Conservation (phyloP, 768 basidiomycete species). For the Nidularia sp. region DNA sequence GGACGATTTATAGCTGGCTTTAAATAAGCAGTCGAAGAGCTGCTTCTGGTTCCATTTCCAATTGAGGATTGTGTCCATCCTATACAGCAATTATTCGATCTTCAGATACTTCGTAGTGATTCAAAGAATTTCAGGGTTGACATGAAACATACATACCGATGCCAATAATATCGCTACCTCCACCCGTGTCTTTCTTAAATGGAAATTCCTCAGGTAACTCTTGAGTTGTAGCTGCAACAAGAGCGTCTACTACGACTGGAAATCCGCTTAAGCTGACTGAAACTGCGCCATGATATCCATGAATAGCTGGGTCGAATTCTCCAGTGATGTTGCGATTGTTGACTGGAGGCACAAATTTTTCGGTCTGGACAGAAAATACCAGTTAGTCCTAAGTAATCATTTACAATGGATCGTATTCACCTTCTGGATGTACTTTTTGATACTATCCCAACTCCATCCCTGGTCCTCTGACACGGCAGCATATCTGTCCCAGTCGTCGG, state of each 20-base stretch:
- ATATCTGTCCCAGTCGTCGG: conserved; percentile 13
- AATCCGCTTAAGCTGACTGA: conserved; percentile 7
- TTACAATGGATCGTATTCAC: background rate
- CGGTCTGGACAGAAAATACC: conserved; percentile 4
- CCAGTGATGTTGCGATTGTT: conserved; percentile 9
- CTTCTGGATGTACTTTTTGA: conserved; percentile 12
- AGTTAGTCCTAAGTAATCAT: background rate
- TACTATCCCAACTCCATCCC: conserved; percentile 18
- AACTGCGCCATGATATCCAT: conserved; percentile 6
- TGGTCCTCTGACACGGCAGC: conserved; percentile 10
- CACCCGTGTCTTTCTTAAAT: conserved; percentile 28
- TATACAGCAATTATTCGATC: conserved; percentile 1
- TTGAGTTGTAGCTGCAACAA: conserved; percentile 20
- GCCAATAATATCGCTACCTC: conserved; percentile 22
- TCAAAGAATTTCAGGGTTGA: no score
- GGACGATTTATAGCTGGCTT: conserved; percentile 18
- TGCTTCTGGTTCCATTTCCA: conserved; percentile 26
- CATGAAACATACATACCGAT: conserved; percentile 14
- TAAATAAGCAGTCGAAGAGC: conserved; percentile 32
- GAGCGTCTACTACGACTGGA: conserved; percentile 8
- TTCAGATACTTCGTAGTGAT: no score
- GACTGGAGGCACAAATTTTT: conserved; percentile 10
- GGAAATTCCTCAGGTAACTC: conserved; percentile 27
- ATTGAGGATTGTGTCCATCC: conserved; percentile 28
- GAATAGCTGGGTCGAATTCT: conserved; percentile 5